Percentiles rank a stretch among this genome's conserved stretches.
phyloP scores from a whole-genome alignment of 2,329 filamentous ascomycete species.

The Cadophora sp. region DNA sequence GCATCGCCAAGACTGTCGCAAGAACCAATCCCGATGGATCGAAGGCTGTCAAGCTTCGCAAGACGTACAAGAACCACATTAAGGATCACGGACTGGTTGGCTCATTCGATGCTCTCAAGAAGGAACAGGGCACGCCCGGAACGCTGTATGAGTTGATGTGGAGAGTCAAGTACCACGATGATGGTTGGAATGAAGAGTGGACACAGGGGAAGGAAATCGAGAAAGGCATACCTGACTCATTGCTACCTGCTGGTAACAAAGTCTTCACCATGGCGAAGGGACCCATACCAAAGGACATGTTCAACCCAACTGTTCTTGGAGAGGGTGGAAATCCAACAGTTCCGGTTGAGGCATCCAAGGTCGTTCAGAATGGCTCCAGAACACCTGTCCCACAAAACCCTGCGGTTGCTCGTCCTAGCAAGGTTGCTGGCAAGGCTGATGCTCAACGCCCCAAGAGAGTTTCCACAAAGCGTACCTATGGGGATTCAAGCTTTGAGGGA shows the following conservation, averaged over 20 bases:
- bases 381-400: slow-evolving; percentile 30
- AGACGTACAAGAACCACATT: slow-evolving; percentile 73
- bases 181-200: slow-evolving; percentile 62
- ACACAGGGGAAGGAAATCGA: slow-evolving; percentile 62
- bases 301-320: slow-evolving; percentile 65
- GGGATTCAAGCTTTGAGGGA: slow-evolving; percentile 76
- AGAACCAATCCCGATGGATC: slow-evolving; percentile 66
- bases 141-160: slow-evolving; percentile 59
- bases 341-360: slow-evolving; percentile 29
- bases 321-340: slow-evolving; percentile 49
- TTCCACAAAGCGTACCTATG: slow-evolving; percentile 78
- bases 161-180: slow-evolving; percentile 53
- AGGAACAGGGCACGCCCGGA: slow-evolving; percentile 57
- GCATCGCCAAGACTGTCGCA: slow-evolving; percentile 66
- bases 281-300: slow-evolving; percentile 58
- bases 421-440: slow-evolving; percentile 35
- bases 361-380: slow-evolving; percentile 29
- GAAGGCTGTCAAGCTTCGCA: slow-evolving; percentile 70
- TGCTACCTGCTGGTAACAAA: slow-evolving; percentile 53
- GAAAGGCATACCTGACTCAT: slow-evolving; percentile 57
- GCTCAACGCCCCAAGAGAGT: slow-evolving; percentile 65
- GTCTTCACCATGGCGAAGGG: slow-evolving; percentile 66
- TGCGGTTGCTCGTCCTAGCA: slow-evolving; percentile 24
- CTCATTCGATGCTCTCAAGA: slow-evolving; percentile 65
- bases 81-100: slow-evolving; percentile 68